phyloP scores from a whole-genome alignment of 345 rosid species.

The Lumnitzera littorea region DNA sequence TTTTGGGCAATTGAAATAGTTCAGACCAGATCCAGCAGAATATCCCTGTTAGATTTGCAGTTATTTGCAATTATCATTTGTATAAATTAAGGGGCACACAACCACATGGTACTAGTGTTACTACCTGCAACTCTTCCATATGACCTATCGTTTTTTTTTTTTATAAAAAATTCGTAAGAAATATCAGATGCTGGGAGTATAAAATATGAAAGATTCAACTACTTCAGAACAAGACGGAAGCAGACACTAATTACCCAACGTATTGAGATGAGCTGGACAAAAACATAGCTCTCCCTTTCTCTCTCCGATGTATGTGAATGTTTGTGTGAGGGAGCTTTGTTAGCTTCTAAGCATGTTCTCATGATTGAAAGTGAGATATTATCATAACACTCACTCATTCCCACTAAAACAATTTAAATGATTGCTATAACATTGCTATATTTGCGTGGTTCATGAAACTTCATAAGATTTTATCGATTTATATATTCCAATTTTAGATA shows the following conservation, averaged over 20 bases:
- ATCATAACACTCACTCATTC: slow-evolving; percentile 23
- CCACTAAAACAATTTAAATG: slow-evolving; percentile 9
- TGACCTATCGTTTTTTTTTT: no score
- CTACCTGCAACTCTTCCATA: no score
- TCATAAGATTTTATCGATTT: no score
- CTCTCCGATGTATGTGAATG: background rate
- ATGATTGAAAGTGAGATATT: slow-evolving; percentile 39
- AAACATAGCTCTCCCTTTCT: slow-evolving; percentile 1
- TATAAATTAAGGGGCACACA: no score
- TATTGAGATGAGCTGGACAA: slow-evolving; percentile 17
- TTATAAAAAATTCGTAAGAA: background rate
- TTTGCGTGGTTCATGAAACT: no score
- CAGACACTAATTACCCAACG: slow-evolving; percentile 16
- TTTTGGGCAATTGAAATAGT: no score
- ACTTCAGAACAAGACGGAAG: slow-evolving; percentile 13
- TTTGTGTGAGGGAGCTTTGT: slow-evolving; percentile 17
- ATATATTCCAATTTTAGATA: no score
- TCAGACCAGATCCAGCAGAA: no score
- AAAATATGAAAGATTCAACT: slow-evolving; percentile 5
- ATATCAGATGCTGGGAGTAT: slow-evolving; percentile 1
- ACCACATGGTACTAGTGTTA: no score
- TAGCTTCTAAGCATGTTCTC: slow-evolving; percentile 92
- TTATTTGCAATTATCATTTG: no score
- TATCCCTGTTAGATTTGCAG: no score
- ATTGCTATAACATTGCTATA: no score